Evolutionary conservation across 305 asterid species (phyloP).

Genomic region (Solanum hybrid): DNA sequence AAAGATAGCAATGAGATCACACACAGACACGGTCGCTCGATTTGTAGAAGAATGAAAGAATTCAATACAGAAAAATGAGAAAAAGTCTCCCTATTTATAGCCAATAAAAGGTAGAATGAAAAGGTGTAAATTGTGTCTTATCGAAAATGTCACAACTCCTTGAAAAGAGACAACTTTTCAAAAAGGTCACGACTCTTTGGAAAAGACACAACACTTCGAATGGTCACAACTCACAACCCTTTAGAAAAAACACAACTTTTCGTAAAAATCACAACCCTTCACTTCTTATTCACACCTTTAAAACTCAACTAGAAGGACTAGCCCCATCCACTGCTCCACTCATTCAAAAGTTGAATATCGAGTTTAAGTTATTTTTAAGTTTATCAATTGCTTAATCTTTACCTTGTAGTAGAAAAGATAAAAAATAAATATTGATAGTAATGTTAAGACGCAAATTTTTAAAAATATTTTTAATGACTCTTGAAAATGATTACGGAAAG

Average conservation of each 20-base stretch:
- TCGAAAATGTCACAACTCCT: not conserved
- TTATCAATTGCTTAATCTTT: not conserved
- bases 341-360: not conserved
- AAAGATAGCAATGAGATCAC: not conserved
- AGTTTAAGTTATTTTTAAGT: too few species aligned
- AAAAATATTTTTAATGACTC: not conserved
- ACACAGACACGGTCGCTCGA: not conserved
- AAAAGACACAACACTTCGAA: not conserved
- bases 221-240: too few species aligned
- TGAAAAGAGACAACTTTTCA: too few species aligned
- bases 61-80: not conserved
- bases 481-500: not conserved
- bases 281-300: not conserved
- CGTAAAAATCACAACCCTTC: not conserved
- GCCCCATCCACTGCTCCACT: not conserved
- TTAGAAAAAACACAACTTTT: too few species aligned
- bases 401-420: not conserved
- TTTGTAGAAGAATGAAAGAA: fast-evolving
- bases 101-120: not conserved
- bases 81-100: not conserved
- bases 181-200: not conserved
- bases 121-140: too few species aligned
- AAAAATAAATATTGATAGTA: not conserved
- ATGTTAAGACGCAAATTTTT: not conserved
- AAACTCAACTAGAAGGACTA: not conserved